Conservation (phyloP, 2,329 filamentous ascomycete genomes). For the Orbilia quercus region DNA sequence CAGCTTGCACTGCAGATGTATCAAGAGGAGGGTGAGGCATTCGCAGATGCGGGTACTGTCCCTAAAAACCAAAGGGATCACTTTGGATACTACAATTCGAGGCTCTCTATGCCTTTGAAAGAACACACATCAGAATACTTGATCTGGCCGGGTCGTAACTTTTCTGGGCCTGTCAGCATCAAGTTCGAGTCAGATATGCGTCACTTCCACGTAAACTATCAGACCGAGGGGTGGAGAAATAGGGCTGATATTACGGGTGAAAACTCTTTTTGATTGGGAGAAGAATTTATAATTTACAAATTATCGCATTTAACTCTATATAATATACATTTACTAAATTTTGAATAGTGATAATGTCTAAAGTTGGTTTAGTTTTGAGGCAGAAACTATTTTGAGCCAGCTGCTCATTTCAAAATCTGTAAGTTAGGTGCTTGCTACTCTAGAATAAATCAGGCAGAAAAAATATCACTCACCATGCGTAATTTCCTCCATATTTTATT, state of each 20-base stretch:
- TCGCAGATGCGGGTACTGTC: background rate
- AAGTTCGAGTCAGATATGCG: background rate
- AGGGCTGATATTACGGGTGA: constrained; percentile 8
- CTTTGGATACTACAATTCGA: background rate
- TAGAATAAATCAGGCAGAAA: too few species aligned
- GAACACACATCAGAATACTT: constrained; percentile 2
- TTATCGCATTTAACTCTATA: too few species aligned
- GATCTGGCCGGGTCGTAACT: constrained; percentile 22
- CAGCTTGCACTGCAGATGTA: background rate
- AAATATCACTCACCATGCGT: too few species aligned
- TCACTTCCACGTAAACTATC: constrained; percentile 25
- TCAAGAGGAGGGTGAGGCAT: background rate
- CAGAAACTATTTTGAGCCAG: too few species aligned
- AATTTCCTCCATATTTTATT: too few species aligned
- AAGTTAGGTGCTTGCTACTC: too few species aligned
- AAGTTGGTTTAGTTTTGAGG: too few species aligned
- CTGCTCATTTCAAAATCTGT: too few species aligned
- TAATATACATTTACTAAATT: too few species aligned
- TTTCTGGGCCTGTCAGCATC: constrained; percentile 24
- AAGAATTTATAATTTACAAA: too few species aligned
- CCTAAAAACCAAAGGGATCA: background rate
- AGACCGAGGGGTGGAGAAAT: constrained; percentile 27
- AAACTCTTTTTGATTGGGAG: too few species aligned
- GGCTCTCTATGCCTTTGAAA: background rate
- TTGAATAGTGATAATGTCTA: too few species aligned